Evolutionary conservation across 805 yeast species (phyloP).

Genomic region (Saturnispora galanensis): DNA sequence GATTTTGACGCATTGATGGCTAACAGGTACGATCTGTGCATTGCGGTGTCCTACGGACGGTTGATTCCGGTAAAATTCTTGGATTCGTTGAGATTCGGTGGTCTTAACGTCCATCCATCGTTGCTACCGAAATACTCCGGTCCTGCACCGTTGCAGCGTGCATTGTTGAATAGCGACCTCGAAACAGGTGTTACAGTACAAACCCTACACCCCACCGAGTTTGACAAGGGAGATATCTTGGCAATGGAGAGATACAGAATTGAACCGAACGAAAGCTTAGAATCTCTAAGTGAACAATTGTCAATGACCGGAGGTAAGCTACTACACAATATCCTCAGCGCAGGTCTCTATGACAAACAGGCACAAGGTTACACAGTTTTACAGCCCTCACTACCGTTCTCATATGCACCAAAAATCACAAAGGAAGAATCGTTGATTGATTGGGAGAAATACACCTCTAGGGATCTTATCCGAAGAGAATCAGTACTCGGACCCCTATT

Average conservation of each 20-base stretch:
- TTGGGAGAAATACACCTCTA: conserved; percentile 36
- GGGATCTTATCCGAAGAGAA: conserved; percentile 31
- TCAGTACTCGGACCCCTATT: conserved; percentile 50
- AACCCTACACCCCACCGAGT: conserved; percentile 77
- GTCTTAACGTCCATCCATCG: conserved; percentile 90
- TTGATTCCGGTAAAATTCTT: conserved; percentile 63
- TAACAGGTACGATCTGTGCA: conserved; percentile 45
- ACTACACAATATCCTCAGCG: conserved; percentile 35
- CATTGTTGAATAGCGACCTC: conserved; percentile 53
- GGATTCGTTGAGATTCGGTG: conserved; percentile 41
- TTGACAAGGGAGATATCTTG: conserved; percentile 70
- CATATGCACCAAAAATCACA: conserved; percentile 51
- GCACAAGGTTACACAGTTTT: conserved; percentile 13
- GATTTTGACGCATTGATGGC: conserved; percentile 27
- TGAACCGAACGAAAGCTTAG: conserved; percentile 33
- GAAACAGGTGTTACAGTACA: conserved; percentile 82
- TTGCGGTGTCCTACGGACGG: conserved; percentile 90
- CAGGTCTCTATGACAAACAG: conserved; percentile 22
- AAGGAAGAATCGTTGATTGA: conserved; percentile 32
- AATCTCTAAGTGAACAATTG: conserved; percentile 38
- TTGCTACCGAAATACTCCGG: conserved; percentile 76
- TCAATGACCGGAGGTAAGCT: conserved; percentile 55
- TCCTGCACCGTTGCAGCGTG: conserved; percentile 79
- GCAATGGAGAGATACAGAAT: conserved; percentile 43
- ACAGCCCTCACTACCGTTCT: conserved; percentile 26